phyloP scores from a whole-genome alignment of 768 basidiomycete genomes.

The Russula sp. region DNA sequence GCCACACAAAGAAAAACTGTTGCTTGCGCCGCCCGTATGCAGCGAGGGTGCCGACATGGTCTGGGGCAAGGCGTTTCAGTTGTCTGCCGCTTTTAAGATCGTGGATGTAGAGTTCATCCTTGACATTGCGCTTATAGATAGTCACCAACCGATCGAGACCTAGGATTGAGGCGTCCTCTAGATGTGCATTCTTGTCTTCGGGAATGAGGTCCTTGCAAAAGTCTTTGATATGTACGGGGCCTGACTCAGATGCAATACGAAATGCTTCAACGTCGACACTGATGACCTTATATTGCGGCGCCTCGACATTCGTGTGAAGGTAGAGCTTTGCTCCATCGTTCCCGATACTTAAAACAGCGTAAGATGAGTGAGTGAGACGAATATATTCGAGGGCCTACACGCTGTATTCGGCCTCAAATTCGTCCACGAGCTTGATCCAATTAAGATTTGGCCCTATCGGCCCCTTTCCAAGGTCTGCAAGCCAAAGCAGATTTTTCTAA shows the following conservation, averaged over 20 bases:
- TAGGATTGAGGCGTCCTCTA: slow-evolving; percentile 46
- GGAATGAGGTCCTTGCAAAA: slow-evolving; percentile 57
- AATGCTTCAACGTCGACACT: slow-evolving; percentile 52
- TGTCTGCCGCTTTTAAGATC: slow-evolving; percentile 44
- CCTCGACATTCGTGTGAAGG: slow-evolving; percentile 57
- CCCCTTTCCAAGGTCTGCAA: slow-evolving; percentile 56
- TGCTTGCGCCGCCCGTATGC: slow-evolving; percentile 48
- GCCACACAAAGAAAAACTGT: slow-evolving; percentile 55
- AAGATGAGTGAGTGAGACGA: not conserved
- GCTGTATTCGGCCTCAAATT: slow-evolving; percentile 61
- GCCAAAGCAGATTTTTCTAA: slow-evolving; percentile 71
- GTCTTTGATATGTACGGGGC: slow-evolving; percentile 31
- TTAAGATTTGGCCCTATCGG: slow-evolving; percentile 58
- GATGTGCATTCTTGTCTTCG: slow-evolving; percentile 56
- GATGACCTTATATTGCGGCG: slow-evolving; percentile 61
- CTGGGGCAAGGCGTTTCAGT: slow-evolving; percentile 50
- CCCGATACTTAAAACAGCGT: slow-evolving; percentile 42
- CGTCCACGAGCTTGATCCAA: slow-evolving; percentile 66
- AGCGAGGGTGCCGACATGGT: slow-evolving; percentile 61
- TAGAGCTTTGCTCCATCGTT: slow-evolving; percentile 61
- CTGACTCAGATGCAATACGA: slow-evolving; percentile 4
- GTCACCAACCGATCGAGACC: slow-evolving; percentile 53
- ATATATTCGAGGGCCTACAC: slow-evolving; percentile 41
- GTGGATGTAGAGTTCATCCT: slow-evolving; percentile 74
- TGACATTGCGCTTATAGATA: slow-evolving; percentile 71